Base-by-base conservation (phyloP, 352 stramenopile genomes). In the Globisporangium carolinianum region DNA sequence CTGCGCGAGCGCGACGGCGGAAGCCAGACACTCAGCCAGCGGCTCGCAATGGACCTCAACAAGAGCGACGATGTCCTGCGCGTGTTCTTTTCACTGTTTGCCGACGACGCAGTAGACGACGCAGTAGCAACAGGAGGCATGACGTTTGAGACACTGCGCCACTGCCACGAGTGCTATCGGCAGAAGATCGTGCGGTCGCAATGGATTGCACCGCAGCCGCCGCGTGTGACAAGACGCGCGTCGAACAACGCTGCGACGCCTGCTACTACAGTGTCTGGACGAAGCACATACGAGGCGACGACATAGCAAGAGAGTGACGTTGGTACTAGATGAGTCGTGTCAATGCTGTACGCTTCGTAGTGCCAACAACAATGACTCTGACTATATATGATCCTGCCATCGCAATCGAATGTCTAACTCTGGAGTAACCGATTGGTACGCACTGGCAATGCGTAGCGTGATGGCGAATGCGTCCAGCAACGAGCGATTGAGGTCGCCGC, bases 121-220 rank as follows among this genome's bases (percentile, higher is more conserved):
- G 12, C 43, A 4, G 36, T 18, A 9, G 11, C 36, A 4, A 14
- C 37, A 24, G 24, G 18, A 7, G 53, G 47, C 4, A 14, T 36
- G 52, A 42, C 47, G 0, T 86, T 83, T 17, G 57, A 67, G 39
- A 65, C 66, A 9, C 64, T 89, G 15, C 66, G 37, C 5, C 79
- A 87, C 59, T 72, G 58, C 17, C 76, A 89, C 36, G 72, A 83
- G 62, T 87, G 79, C 55, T 89, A 78, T 35, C 65, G 67, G 2
- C 62, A 74, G 24, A 71, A 60, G 43, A 66, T 49, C 9, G 66
- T 77, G 45, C 74, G 76, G 6, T 85, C 76, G 17, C 56, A 76
- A 38, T 87, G 72, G 74, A 71, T 60, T 6, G 17, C 52, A 5
- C 58, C 58, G 5, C 51, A 37, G 10, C 58, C 58, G 2, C 51